Evolutionary conservation across 345 rosid genomes (phyloP), one percentile per base, ranked within the genome.

Genomic region (Lepidium sativum): DNA sequence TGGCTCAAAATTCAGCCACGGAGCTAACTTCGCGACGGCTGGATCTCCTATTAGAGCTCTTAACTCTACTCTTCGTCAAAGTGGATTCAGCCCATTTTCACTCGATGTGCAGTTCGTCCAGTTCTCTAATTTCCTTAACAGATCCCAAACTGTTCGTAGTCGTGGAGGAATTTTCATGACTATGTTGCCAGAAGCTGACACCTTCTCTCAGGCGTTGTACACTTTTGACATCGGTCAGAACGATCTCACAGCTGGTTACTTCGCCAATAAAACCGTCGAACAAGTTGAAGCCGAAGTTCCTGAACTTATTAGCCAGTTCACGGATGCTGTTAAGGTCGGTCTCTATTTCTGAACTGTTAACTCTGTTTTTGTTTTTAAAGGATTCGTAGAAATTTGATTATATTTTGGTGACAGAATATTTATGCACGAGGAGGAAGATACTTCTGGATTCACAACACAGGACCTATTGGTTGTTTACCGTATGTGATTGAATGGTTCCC

Each of bases 11-110:
- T 92, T 89, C 74, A 82, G 67, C 47, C 82, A 86, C 14, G 98
- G 98, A 13, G 97, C 90, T 64, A 92, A 89, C 76, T 92, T 89
- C 17, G 98, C 98, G 8, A 89, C 97, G 0, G 94, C 94, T 1
- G 98, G 96, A 8, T 92, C 98, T 2, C 87, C 97, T 35, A 76
- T 92, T 32, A 80, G 92, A 70, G 92, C 89, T 35, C 84, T 77
- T 57, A 89, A 89, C 80, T 64, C 83, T 0, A 87, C 92, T 48
- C 80, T 86, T 38, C 80, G 43, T 3, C 89, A 89, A 29, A 78
- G 84, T 35, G 97, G 97, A 2, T 89, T 80, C 77, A 92, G 98
- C 11, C 98, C 98, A 33, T 75, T 89, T 53, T 89, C 92, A 35
- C 74, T 91, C 29, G 83, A 91, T 33, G 87, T 86, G 63, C 96